Evolutionary conservation across 176 grass and related monocot genomes (phyloP), one percentile per base, ranked within the genome.

Genomic region (Carex littledalei): DNA sequence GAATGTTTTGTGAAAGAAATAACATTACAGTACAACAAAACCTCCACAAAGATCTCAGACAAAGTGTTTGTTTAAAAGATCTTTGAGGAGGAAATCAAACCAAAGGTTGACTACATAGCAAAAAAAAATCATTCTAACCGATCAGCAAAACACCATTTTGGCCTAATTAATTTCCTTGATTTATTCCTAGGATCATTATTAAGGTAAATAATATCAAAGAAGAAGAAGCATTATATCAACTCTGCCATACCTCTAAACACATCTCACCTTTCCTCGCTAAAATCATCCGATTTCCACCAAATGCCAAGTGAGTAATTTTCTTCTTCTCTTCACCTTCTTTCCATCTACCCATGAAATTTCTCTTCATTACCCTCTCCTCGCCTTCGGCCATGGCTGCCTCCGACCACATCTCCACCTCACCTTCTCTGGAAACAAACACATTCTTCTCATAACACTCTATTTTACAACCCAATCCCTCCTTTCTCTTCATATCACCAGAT

Each of bases 201-300:
- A 10, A 4, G 0, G 24, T 14, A 78, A 78, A 77, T 54, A 77
- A 78, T 32, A 22, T 56, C 74, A 31, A 78, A 56, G 13, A 32
- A 52, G 5, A 31, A 77, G 47, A 77, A 55, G 74, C 49, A 78
- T 78, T 16, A 8, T 31, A 78, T 78, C 50, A 78, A 34, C 87
- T 95, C 88, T 95, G 92, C 96, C 93, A 98, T 14, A 98, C 85
- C 60, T 98, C 91, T 1, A 95, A 85, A 13, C 86, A 91, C 37
- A 67, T 50, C 34, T 95, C 69, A 29, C 89, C 91, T 52, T 79
- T 85, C 87, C 93, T 94, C 2, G 54, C 65, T 60, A 98, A 78
- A 67, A 88, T 88, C 96, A 98, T 95, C 87, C 93, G 93, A 83
- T 86, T 98, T 58, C 96, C 96, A 56, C 90, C 90, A 26, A 94